Evolutionary conservation across 2,329 filamentous ascomycete genomes (phyloP).

Genomic region (Zarea fungicola): DNA sequence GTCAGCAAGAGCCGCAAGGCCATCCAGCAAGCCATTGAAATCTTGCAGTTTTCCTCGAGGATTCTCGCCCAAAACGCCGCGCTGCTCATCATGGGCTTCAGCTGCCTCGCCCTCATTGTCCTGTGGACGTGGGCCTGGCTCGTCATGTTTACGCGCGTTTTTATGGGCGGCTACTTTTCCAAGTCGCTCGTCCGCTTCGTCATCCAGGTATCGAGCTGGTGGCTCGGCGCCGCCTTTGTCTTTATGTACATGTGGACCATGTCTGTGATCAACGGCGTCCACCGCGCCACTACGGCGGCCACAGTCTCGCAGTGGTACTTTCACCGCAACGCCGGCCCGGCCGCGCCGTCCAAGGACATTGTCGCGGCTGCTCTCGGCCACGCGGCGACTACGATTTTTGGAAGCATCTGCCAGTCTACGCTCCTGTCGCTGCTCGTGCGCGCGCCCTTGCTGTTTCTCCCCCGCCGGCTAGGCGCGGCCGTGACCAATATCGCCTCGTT

Average conservation of each 20-base stretch:
- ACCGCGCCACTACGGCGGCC: slow-evolving; percentile 86
- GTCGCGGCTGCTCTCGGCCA: slow-evolving; percentile 79
- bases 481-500: slow-evolving; percentile 71
- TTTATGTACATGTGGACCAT: slow-evolving; percentile 95
- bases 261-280: slow-evolving; percentile 78
- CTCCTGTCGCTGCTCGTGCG: slow-evolving; percentile 75
- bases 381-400: slow-evolving; percentile 80
- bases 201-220: slow-evolving; percentile 87
- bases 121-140: slow-evolving; percentile 95
- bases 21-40: slow-evolving; percentile 75
- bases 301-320: slow-evolving; percentile 99
- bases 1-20: slow-evolving; percentile 75
- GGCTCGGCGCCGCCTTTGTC: slow-evolving; percentile 87
- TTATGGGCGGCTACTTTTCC: slow-evolving; percentile 83
- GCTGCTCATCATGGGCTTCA: slow-evolving; percentile 77
- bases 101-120: slow-evolving; percentile 68
- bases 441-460: slow-evolving; percentile 78
- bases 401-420: slow-evolving; percentile 85
- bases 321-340: slow-evolving; percentile 76
- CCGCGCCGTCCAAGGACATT: slow-evolving; percentile 72
- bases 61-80: slow-evolving; percentile 82
- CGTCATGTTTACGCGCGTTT: slow-evolving; percentile 91
- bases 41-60: slow-evolving; percentile 86
- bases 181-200: slow-evolving; percentile 61
- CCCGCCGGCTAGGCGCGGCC: slow-evolving; percentile 58